Evolutionary conservation across 2,329 filamentous ascomycete genomes (phyloP).

Genomic region (Fusarium napiforme): DNA sequence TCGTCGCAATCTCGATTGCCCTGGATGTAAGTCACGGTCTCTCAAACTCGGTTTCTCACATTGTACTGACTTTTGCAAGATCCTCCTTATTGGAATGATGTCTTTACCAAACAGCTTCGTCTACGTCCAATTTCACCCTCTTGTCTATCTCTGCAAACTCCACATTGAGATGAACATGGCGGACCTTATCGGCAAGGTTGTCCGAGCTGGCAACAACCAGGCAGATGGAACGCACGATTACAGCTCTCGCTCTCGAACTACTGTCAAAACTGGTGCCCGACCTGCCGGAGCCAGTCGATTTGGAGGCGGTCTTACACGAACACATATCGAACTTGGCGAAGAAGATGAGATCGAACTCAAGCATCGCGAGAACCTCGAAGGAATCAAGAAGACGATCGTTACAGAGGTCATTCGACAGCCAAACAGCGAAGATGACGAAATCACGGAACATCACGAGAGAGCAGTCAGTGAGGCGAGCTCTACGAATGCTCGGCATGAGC

Average conservation of each 20-base stretch:
- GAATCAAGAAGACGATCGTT: slow-evolving; percentile 40
- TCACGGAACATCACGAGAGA: slow-evolving; percentile 42
- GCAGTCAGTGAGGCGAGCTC: slow-evolving; percentile 43
- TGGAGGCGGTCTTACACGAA: slow-evolving; percentile 30
- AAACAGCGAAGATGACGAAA: slow-evolving; percentile 27
- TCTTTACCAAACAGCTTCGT: slow-evolving; percentile 39
- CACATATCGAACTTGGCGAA: slow-evolving; percentile 44
- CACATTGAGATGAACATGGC: slow-evolving; percentile 43
- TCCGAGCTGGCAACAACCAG: slow-evolving; percentile 29
- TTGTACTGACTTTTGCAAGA: slow-evolving; percentile 9
- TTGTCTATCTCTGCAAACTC: slow-evolving; percentile 39
- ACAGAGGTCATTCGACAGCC: slow-evolving; percentile 32
- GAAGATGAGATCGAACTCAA: slow-evolving; percentile 43
- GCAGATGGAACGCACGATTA: slow-evolving; percentile 26
- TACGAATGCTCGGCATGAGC: slow-evolving; percentile 30
- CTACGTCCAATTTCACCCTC: slow-evolving; percentile 39
- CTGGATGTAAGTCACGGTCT: slow-evolving; percentile 35
- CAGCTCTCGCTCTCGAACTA: slow-evolving; percentile 37
- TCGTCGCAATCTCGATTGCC: slow-evolving; percentile 43
- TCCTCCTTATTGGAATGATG: slow-evolving; percentile 40
- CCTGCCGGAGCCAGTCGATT: slow-evolving; percentile 26
- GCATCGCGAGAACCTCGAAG: slow-evolving; percentile 36
- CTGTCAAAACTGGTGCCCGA: slow-evolving; percentile 18
- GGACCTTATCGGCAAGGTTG: slow-evolving; percentile 41
- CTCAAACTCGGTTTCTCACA: too few species aligned